A percentile compares a stretch with the other conserved stretches of the same genome.
Conservation (phyloP, 352 stramenopile genomes). For the Phytophthora nicotianae region DNA sequence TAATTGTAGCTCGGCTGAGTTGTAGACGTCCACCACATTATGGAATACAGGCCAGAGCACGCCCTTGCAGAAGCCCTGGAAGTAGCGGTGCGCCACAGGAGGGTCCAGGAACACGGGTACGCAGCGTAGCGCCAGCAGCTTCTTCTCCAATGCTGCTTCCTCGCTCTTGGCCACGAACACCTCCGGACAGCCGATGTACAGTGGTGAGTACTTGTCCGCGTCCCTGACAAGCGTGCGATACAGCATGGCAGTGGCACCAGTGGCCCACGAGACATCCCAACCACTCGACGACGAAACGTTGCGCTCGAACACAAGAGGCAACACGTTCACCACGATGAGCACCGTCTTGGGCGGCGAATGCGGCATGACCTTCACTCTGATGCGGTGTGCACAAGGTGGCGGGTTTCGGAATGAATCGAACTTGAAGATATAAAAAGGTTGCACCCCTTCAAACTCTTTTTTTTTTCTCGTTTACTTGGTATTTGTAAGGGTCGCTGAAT, state of each 20-base stretch:
- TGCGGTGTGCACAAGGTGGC: slow-evolving; percentile 5
- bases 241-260: slow-evolving; percentile 74
- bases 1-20: slow-evolving; percentile 69
- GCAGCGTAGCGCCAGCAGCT: slow-evolving; percentile 91
- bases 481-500: slow-evolving; percentile 23
- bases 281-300: slow-evolving; percentile 39
- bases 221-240: slow-evolving; percentile 73
- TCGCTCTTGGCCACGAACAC: slow-evolving; percentile 69
- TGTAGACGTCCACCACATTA: slow-evolving; percentile 97
- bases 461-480: slow-evolving; percentile 10
- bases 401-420: slow-evolving; percentile 17
- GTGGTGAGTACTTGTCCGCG: slow-evolving; percentile 53
- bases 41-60: slow-evolving; percentile 98
- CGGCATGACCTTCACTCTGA: slow-evolving; percentile 25
- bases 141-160: slow-evolving; percentile 71
- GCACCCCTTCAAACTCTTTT: slow-evolving; percentile 22
- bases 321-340: slow-evolving; percentile 81
- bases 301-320: slow-evolving; percentile 75
- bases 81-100: slow-evolving; percentile 81
- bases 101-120: slow-evolving; percentile 96
- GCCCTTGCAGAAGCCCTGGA: slow-evolving; percentile 96
- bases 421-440: slow-evolving; percentile 22
- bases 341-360: slow-evolving; percentile 50
- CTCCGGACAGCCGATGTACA: slow-evolving; percentile 80
- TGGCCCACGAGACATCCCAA: slow-evolving; percentile 76